Evolutionary conservation across 31 red algal species (phyloP), one percentile per base, ranked within the genome.

Genomic region (Odonthalia washingtoniensis): DNA sequence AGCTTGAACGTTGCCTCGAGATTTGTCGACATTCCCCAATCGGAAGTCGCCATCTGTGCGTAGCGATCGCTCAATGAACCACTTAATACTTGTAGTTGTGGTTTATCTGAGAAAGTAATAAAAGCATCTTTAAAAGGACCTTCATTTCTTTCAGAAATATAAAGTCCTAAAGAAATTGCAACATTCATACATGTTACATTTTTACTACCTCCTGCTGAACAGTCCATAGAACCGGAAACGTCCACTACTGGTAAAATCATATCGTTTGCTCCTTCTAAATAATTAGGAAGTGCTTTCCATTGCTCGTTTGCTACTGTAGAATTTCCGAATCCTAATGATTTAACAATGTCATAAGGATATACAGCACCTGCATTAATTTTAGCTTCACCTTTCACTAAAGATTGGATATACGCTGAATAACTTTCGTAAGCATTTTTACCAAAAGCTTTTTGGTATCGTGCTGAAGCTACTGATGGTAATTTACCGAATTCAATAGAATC

Each of bases 141-240:
- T 33, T 30, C 33, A 35, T 67, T 67, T 33, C 64, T 30, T 67
- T 67, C 64, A 30, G 64, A 30, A 35, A 67, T 67, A 35, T 67
- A 67, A 67, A 35, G 30, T 67, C 30, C 64, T 33, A 67, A 35
- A 67, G 64, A 67, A 67, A 67, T 30, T 67, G 64, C 64, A 67
- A 67, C 64, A 35, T 67, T 35, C 27, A 67, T 67, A 33, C 30
- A 35, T 67, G 64, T 35, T 33, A 67, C 64, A 67, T 67, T 67
- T 33, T 35, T 35, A 67, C 30, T 67, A 30, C 64, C 64, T 33
- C 33, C 33, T 67, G 33, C 33, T 44, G 42, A 44, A 44, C 42
- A 44, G 42, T 44, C 42, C 64, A 67, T 67, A 67, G 64, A 67
- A 67, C 64, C 64, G 27, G 64, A 67, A 67, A 67, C 64, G 64